Evolutionary conservation across 139 green algal species (phyloP), one percentile per base, ranked within the genome.

Genomic region (Limnomonas spitsbergensis): DNA sequence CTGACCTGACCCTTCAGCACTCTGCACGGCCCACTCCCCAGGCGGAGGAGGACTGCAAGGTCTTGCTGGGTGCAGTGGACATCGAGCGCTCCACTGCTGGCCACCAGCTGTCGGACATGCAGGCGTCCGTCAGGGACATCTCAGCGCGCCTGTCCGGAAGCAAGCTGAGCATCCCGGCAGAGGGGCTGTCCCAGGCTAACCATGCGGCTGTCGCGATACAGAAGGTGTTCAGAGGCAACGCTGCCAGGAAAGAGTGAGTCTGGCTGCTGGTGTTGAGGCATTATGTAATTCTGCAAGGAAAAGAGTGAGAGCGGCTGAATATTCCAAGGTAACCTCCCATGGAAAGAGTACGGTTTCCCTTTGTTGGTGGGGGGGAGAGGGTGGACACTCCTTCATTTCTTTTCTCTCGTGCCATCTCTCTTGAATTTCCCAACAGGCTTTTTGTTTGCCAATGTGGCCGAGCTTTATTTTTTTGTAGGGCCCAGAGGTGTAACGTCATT

Each of bases 1-100:
- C 24, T 27, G 34, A 27, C 42, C 9, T 9, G 9, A 54, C 42
- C 42, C 42, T 9, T 54, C 56, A 69, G 56, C 56, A 26, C 56
- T 38, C 56, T 6, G 20, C 24, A 32, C 31, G 26, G n/a, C 56
- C 24, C 7, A 69, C 37, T 40, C 31, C 67, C 2, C 54, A 86
- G 82, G 82, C 82, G 1, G 82, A 87, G 70, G 82, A 87, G 40
- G 82, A 87, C 56, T 80, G 78, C 75, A 83, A 83, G 56, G 82
- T 87, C 74, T 78, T 87, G 56, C 82, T 87, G 69, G 78, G 39
- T n/a, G 82, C 82, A 24, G 69, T 78, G 7, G 52, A 70, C 4
- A 6, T 66, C 2, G 75, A 47, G 54, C 56, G 54, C 39, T 27
- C 29, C 2, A 54, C 75, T 40, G 75, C 75, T 40, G 75, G 74